Evolutionary conservation across 495 filamentous ascomycete species (phyloP), one percentile per base, ranked within the genome.

Genomic region (Xanthoparmelia taractica): DNA sequence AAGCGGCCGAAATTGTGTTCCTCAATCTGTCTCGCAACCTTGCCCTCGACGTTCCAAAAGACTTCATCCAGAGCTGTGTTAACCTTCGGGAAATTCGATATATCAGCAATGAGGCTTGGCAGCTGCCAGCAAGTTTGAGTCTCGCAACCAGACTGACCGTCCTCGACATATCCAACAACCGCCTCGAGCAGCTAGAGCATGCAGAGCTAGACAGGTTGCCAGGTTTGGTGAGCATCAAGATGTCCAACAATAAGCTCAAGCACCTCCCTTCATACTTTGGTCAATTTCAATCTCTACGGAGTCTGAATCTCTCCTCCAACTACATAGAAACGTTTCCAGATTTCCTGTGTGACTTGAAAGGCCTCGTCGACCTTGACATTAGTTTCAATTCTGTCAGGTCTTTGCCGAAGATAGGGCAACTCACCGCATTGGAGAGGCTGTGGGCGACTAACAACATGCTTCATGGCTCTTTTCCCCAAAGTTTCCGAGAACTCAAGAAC

Each of bases 371-470:
- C 70, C 84, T 99, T 20, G 95, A 99, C 68, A 84, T 99, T 70
- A 97, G 92, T 70, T 99, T 99, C 81, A 99, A 99, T 69, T 81
- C 84, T 18, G 96, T 99, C 58, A 78, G 82, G 47, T 79, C 70
- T 64, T 75, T 97, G 34, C 91, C 91, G 1, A 83, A 88, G 58
- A 86, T 99, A 66, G 91, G 92, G 11, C 81, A 84, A 59, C 75
- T 99, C 61, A 82, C 76, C 17, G 85, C 82, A 37, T 77, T 99
- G 50, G 95, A 97, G 74, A 85, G 92, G 55, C 82, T 99, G 43
- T 92, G 91, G 78, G 91, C 95, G 69, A 97, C 94, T 0, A 99
- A 97, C 75, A 99, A 99, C 72, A 85, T 85, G 58, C 77, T 97
- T 6, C 77, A 82, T 25, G 91, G 91, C 4, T 73, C 83, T 15